These are phyloP conservation scores for Tritrichomonas musculus DNA, from an alignment of 208 protist species.

Conservation along the genomic window DNA sequence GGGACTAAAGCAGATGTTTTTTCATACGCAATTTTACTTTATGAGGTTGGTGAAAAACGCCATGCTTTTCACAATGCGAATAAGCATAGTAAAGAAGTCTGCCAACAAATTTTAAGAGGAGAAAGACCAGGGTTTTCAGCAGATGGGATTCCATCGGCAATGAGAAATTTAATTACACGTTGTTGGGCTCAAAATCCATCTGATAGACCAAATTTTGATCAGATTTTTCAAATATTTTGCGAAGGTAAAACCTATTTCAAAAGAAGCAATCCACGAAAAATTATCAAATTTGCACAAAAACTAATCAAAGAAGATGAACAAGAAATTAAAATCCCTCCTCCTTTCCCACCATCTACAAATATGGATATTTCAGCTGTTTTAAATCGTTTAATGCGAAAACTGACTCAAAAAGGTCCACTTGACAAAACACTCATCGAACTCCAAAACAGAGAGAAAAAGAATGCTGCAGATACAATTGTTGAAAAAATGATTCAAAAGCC, in stretches of 20 bases:
- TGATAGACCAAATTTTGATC: not conserved
- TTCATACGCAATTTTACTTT: not conserved
- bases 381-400: not conserved
- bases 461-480: not conserved
- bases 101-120: not conserved
- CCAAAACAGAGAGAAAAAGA: not conserved
- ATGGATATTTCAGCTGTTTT: not conserved
- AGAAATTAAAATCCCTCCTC: not conserved
- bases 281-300: not conserved
- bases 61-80: not conserved
- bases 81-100: not conserved
- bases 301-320: not conserved
- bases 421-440: not conserved
- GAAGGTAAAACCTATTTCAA: not conserved
- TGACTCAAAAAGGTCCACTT: not conserved
- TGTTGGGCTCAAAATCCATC: not conserved
- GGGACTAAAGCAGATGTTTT: not conserved
- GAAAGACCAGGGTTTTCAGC: not conserved
- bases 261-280: not conserved
- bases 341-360: not conserved
- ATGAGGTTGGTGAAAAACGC: not conserved
- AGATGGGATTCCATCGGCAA: not conserved
- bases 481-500: not conserved
- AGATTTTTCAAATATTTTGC: not conserved
- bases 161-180: not conserved